Conservation (phyloP, 805 yeast species). For the Kazachstania martiniae region DNA sequence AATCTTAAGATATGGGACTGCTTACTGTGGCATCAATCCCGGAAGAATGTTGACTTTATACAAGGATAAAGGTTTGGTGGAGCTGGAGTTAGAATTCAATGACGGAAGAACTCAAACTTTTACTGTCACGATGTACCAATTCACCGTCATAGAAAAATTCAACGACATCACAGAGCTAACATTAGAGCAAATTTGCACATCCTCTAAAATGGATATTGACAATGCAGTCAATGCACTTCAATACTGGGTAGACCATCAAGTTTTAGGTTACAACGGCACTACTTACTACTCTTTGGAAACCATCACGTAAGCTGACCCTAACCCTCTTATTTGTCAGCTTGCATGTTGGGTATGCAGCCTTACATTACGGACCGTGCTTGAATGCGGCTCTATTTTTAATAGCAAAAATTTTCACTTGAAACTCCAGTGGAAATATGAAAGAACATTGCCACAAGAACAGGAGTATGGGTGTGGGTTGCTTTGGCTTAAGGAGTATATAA, state of each 20-base stretch:
- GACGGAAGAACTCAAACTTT: constrained; percentile 16
- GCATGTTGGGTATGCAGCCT: no score
- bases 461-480: no score
- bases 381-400: no score
- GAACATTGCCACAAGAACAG: no score
- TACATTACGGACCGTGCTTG: no score
- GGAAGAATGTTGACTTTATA: constrained; percentile 52
- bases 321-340: no score
- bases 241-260: constrained; percentile 1
- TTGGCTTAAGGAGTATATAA: no score
- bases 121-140: constrained; percentile 3
- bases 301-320: no score
- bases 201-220: no score
- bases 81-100: constrained; percentile 45
- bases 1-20: constrained; percentile 29
- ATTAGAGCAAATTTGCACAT: background rate
- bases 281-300: no score
- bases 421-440: no score
- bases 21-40: constrained; percentile 35
- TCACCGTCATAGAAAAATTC: constrained; percentile 5
- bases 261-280: background rate
- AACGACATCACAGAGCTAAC: constrained; percentile 5
- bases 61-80: constrained; percentile 52
- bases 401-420: no score
- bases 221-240: background rate